Conservation (phyloP, 1,284 basidiomycete genomes). For the Rhodotorula sp. region DNA sequence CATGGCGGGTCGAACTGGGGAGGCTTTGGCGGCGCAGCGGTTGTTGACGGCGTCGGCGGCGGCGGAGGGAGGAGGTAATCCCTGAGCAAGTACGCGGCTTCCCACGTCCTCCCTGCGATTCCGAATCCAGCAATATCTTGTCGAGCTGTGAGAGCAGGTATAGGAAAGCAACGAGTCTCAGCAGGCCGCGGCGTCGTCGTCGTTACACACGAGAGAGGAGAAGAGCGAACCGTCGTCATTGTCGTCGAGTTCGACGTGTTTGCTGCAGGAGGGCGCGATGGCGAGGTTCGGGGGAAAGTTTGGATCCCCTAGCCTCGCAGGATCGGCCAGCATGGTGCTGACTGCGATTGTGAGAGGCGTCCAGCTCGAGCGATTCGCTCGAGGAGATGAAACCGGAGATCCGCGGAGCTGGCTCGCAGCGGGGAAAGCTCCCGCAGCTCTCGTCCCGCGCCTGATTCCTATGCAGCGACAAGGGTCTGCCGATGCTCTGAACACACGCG, state of each 20-base stretch:
- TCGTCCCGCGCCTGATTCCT: no score
- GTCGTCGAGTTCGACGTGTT: neutral
- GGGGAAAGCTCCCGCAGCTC: no score
- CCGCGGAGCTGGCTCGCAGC: no score
- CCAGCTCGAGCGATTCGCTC: no score
- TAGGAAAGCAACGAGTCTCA: no score
- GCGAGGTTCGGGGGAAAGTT: conserved; percentile 25
- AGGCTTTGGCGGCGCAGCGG: conserved; percentile 25
- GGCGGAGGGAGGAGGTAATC: conserved; percentile 54
- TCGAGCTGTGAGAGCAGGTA: conserved; percentile 37
- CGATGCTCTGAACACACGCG: no score
- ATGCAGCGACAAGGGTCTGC: no score
- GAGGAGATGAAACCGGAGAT: no score
- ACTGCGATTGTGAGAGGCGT: no score
- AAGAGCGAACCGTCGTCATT: conserved; percentile 3
- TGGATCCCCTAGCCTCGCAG: conserved; percentile 9
- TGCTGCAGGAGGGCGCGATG: conserved; percentile 8
- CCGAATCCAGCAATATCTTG: conserved; percentile 63
- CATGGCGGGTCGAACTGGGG: conserved; percentile 64
- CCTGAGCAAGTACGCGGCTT: conserved; percentile 65
- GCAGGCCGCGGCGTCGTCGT: no score
- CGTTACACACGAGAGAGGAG: no score
- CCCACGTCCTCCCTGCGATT: conserved; percentile 71
- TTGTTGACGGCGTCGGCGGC: conserved; percentile 24
- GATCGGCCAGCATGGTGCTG: no score